These are phyloP conservation scores for Xerocomus spinulosus DNA, from an alignment of 768 basidiomycete genomes.

Conservation along the genomic window DNA sequence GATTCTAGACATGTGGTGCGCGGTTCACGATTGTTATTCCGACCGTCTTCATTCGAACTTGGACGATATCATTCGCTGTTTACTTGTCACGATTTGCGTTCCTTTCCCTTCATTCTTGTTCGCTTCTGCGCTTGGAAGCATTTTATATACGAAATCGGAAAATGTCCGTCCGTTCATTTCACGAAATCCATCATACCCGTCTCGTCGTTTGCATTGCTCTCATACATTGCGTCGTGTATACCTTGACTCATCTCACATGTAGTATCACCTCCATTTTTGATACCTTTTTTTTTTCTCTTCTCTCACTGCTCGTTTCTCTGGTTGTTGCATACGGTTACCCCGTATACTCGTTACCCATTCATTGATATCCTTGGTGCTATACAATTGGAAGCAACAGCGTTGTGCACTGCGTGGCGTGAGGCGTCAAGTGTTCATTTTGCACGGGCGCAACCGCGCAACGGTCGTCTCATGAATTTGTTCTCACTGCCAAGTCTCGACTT, in stretches of 20 bases:
- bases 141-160: slow-evolving; percentile 34
- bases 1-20: slow-evolving; percentile 29
- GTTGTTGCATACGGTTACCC: slow-evolving; percentile 36
- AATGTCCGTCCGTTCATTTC: slow-evolving; percentile 31
- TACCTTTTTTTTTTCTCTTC: slow-evolving; percentile 28
- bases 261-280: slow-evolving; percentile 34
- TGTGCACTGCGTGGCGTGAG: slow-evolving; percentile 12
- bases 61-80: slow-evolving; percentile 28
- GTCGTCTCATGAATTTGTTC: slow-evolving; percentile 11
- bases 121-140: slow-evolving; percentile 26
- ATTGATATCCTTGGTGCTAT: slow-evolving; percentile 31
- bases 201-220: slow-evolving; percentile 36
- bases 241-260: slow-evolving; percentile 34
- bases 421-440: slow-evolving; percentile 25
- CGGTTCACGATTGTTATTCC: slow-evolving; percentile 26
- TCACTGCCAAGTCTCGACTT: slow-evolving; percentile 6
- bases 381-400: neutral
- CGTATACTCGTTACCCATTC: slow-evolving; percentile 34
- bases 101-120: slow-evolving; percentile 29
- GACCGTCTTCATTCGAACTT: slow-evolving; percentile 31
- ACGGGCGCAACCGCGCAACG: slow-evolving; percentile 17
- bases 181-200: slow-evolving; percentile 33
- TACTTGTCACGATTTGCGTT: slow-evolving; percentile 32
- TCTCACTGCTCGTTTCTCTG: slow-evolving; percentile 14
- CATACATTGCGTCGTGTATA: slow-evolving; percentile 36